phyloP scores from a whole-genome alignment of 208 protist species.

The Leishmania aethiopica region DNA sequence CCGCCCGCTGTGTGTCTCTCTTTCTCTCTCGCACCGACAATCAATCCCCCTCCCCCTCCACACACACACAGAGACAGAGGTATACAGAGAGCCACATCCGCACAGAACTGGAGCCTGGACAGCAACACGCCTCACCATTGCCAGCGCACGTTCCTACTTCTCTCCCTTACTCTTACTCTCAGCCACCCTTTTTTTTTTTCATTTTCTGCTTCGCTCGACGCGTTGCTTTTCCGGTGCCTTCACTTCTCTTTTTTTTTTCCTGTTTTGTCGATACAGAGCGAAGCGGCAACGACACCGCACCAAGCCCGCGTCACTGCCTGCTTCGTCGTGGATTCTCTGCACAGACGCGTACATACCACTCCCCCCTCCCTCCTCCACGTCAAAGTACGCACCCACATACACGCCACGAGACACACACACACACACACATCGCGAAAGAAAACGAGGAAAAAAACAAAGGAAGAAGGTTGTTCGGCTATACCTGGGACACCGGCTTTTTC shows the following conservation, averaged over 20 bases:
- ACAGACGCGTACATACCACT: not conserved
- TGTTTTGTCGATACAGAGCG: not conserved
- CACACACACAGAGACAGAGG: too few species aligned
- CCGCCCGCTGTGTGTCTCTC: not conserved
- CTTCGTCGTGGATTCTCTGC: not conserved
- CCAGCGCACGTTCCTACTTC: not conserved
- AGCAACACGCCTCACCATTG: not conserved
- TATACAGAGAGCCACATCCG: too few species aligned
- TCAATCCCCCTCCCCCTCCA: too few species aligned
- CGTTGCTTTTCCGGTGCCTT: too few species aligned
- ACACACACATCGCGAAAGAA: not conserved
- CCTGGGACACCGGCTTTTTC: not conserved
- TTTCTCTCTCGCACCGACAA: too few species aligned
- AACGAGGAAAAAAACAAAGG: not conserved
- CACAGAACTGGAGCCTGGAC: not conserved
- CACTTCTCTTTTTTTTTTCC: not conserved
- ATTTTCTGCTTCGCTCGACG: slow-evolving; percentile 6
- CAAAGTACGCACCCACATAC: not conserved
- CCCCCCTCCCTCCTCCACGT: not conserved
- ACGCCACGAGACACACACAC: not conserved
- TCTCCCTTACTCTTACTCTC: not conserved
- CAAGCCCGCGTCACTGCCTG: not conserved
- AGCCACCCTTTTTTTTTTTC: slow-evolving; percentile 5
- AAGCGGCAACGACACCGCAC: not conserved
- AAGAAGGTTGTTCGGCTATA: not conserved